These are phyloP conservation scores for Yamadazyma epiphylla DNA, from an alignment of 1,139 yeast genomes.

Conservation along the genomic window DNA sequence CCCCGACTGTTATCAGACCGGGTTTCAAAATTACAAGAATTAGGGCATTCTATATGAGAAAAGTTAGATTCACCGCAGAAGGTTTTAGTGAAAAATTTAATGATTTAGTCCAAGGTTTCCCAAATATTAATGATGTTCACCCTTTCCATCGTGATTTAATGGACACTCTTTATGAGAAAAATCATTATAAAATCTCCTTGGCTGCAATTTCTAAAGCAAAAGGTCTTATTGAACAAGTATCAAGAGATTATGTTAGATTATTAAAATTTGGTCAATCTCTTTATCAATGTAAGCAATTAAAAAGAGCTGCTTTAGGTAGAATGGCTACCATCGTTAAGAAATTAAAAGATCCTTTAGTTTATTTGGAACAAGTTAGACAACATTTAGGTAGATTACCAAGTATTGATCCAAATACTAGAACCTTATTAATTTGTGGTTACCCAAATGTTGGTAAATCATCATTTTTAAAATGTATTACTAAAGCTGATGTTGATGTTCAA, in stretches of 20 bases:
- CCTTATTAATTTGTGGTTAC: slow-evolving; percentile 94
- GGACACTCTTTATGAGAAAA: slow-evolving; percentile 96
- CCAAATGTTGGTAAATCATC: slow-evolving; percentile 99
- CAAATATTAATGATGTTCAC: slow-evolving; percentile 94
- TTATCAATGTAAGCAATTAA: slow-evolving; percentile 97
- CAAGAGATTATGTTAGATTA: slow-evolving; percentile 90
- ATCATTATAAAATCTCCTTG: slow-evolving; percentile 95
- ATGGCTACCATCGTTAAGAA: slow-evolving; percentile 98
- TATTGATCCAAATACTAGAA: slow-evolving; percentile 98
- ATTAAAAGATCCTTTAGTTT: slow-evolving; percentile 86
- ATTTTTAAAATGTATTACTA: slow-evolving; percentile 85
- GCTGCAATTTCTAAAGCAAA: slow-evolving; percentile 95
- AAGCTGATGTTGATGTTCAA: slow-evolving; percentile 98
- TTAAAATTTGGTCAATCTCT: slow-evolving; percentile 95
- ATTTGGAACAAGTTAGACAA: slow-evolving; percentile 97
- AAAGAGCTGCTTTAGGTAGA: slow-evolving; percentile 98
- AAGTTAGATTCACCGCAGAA: slow-evolving; percentile 92
- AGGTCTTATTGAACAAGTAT: slow-evolving; percentile 89
- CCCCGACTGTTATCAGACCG: slow-evolving; percentile 96
- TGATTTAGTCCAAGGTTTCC: slow-evolving; percentile 83
- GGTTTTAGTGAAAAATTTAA: slow-evolving; percentile 91
- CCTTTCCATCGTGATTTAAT: slow-evolving; percentile 97
- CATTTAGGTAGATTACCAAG: slow-evolving; percentile 98
- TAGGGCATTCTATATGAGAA: slow-evolving; percentile 97
- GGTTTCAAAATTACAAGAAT: slow-evolving; percentile 96